These are phyloP conservation scores for Umbellularia californica DNA, from an alignment of 164 flowering plant genomes.

Conservation along the genomic window DNA sequence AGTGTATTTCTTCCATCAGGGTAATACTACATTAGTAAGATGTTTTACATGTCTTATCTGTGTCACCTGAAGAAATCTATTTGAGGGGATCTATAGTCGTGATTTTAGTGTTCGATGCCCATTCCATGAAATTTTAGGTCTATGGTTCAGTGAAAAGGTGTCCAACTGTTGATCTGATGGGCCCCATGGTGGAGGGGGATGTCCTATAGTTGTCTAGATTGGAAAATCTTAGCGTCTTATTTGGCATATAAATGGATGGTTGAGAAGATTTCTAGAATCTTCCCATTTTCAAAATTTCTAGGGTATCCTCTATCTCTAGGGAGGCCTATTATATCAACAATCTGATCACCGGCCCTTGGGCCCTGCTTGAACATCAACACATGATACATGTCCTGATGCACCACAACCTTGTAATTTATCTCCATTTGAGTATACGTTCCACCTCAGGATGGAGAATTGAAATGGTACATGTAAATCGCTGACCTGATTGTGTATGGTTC, in stretches of 20 bases:
- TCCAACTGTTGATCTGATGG: background rate
- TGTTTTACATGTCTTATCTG: background rate
- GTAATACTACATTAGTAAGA: constrained; percentile 31
- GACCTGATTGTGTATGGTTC: constrained; percentile 7
- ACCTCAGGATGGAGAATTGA: background rate
- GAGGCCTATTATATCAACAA: no score
- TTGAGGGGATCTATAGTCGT: background rate
- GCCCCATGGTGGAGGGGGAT: background rate
- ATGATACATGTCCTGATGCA: no score
- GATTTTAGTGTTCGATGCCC: background rate
- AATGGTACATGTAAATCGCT: background rate
- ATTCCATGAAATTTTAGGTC: background rate
- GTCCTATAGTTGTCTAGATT: background rate
- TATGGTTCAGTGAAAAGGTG: background rate
- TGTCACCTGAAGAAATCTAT: background rate
- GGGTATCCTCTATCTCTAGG: no score
- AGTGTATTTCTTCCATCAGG: constrained; percentile 92
- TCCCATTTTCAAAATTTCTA: background rate
- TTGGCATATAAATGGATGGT: background rate
- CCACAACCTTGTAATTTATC: no score
- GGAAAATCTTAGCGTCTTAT: background rate
- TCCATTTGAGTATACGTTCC: no score
- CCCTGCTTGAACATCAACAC: background rate
- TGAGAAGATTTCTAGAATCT: background rate
- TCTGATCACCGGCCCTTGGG: background rate